Conservation (phyloP, 164 flowering plant genomes). For the Chimonanthus praecox region DNA sequence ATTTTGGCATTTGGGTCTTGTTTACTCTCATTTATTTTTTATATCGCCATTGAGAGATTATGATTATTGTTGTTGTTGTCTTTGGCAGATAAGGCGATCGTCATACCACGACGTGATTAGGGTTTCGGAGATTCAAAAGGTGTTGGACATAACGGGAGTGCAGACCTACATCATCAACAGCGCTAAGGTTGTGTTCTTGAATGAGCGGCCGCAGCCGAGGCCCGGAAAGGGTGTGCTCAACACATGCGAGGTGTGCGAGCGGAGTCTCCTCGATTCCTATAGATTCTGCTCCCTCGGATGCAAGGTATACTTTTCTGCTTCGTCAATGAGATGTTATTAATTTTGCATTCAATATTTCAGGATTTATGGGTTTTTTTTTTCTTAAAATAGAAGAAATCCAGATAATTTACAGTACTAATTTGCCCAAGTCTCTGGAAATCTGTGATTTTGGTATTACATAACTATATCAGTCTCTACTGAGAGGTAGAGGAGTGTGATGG, state of each 20-base stretch:
- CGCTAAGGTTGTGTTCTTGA: conserved; percentile 81
- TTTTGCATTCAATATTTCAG: neutral
- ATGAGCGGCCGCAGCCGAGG: conserved; percentile 89
- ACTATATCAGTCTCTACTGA: neutral
- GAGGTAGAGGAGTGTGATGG: neutral
- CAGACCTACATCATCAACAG: conserved; percentile 93
- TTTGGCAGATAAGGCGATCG: conserved; percentile 78
- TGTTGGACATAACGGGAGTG: conserved; percentile 71
- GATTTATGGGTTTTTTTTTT: neutral
- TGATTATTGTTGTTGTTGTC: neutral
- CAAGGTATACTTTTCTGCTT: conserved; percentile 46
- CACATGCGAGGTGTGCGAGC: conserved; percentile 80
- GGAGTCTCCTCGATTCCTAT: conserved; percentile 91
- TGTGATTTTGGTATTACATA: neutral
- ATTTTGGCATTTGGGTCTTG: no score
- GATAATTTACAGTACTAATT: neutral
- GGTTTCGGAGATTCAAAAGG: conserved; percentile 78
- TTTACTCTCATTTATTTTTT: no score
- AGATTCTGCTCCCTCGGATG: conserved; percentile 91
- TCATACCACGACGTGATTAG: conserved; percentile 95
- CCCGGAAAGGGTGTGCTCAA: conserved; percentile 88
- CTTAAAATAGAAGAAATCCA: neutral
- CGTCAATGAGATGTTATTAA: neutral
- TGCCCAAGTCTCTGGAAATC: neutral
- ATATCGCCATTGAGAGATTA: neutral